phyloP scores from a whole-genome alignment of 768 basidiomycete genomes.

The Psilocybe subaeruginosa region DNA sequence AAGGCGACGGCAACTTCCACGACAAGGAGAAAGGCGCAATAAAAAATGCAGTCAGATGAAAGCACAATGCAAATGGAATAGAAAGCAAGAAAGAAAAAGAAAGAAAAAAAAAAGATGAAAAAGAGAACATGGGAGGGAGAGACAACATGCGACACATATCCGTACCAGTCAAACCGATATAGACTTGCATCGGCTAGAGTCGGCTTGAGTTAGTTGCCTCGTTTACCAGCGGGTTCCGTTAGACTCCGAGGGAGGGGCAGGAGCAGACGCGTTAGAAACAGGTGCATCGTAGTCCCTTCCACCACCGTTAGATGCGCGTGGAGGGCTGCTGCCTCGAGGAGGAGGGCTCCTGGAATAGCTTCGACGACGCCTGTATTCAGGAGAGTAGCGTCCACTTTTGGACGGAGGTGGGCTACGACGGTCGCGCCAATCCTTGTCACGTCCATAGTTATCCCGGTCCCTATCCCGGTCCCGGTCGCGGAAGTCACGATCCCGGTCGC shows the following conservation, averaged over 20 bases:
- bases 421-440: slow-evolving; percentile 82
- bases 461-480: slow-evolving; percentile 57
- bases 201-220: slow-evolving; percentile 15
- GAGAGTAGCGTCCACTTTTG: slow-evolving; percentile 67
- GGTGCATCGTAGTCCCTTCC: slow-evolving; percentile 41
- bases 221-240: slow-evolving; percentile 65
- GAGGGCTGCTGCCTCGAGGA: slow-evolving; percentile 68
- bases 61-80: slow-evolving; percentile 16
- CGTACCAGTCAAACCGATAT: slow-evolving; percentile 40
- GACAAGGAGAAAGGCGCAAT: slow-evolving; percentile 17
- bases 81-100: slow-evolving; percentile 8
- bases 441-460: slow-evolving; percentile 67
- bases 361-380: slow-evolving; percentile 73
- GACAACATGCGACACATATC: slow-evolving; percentile 46
- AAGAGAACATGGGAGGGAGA: slow-evolving; percentile 20
- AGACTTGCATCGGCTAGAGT: slow-evolving; percentile 20
- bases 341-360: slow-evolving; percentile 84
- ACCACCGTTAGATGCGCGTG: slow-evolving; percentile 33
- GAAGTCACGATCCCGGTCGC: slow-evolving; percentile 47
- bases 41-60: slow-evolving; percentile 27
- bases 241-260: slow-evolving; percentile 35
- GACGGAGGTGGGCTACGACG: slow-evolving; percentile 74
- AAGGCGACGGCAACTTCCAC: slow-evolving; percentile 15
- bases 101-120: slow-evolving; percentile 6
- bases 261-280: slow-evolving; percentile 32